phyloP scores from a whole-genome alignment of 371 early-diverging fungal species.

The Apophysomyces variabilis region DNA sequence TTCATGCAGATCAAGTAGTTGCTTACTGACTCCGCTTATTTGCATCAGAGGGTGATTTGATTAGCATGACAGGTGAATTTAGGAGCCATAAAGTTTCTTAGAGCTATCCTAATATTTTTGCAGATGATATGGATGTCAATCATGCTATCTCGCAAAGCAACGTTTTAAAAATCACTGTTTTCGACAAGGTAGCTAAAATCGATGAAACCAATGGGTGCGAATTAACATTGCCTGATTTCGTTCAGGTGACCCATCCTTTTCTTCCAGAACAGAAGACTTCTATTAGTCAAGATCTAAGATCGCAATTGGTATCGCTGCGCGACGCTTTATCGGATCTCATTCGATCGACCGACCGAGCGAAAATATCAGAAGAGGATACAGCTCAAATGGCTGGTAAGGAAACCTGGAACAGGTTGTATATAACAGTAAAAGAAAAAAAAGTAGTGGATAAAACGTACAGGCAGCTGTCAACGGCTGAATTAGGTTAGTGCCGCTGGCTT shows the following conservation, averaged over 20 bases:
- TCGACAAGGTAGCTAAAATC: conserved; percentile 28
- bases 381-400: not conserved
- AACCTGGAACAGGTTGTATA: not conserved
- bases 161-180: conserved; percentile 55
- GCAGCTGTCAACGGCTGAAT: conserved; percentile 25
- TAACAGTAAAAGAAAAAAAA: not conserved
- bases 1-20: not conserved
- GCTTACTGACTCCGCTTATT: conserved; percentile 7
- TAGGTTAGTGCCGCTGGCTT: conserved; percentile 17
- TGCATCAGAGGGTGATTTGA: conserved; percentile 56
- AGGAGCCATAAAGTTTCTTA: not conserved
- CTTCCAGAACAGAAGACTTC: conserved; percentile 6
- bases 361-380: not conserved
- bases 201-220: too few species aligned
- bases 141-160: conserved; percentile 57
- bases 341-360: not conserved
- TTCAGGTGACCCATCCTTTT: conserved; percentile 12
- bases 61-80: conserved; percentile 46
- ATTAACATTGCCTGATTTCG: not conserved
- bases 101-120: not conserved
- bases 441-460: conserved; percentile 24
- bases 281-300: not conserved
- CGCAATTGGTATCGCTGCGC: conserved; percentile 14
- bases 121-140: conserved; percentile 60
- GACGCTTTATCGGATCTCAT: conserved; percentile 12